Evolutionary conservation across 148 eudicot genomes (phyloP).

Genomic region (Diospyros lotus): DNA sequence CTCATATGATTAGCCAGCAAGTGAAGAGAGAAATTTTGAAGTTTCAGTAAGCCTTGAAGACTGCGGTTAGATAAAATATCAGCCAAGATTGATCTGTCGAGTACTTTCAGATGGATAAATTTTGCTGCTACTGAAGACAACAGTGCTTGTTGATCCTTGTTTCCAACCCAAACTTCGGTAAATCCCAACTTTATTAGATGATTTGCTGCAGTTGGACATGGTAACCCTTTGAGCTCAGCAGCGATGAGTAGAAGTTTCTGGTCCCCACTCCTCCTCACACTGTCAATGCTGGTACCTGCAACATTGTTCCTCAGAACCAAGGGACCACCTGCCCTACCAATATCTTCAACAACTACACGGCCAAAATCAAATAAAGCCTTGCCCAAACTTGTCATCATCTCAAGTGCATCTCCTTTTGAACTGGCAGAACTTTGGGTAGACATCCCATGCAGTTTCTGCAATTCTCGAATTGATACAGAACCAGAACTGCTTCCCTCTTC

Average conservation of each 20-base stretch:
- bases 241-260: slow-evolving; percentile 43
- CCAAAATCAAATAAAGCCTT: slow-evolving; percentile 91
- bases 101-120: slow-evolving; percentile 64
- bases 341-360: slow-evolving; percentile 94
- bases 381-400: slow-evolving; percentile 81
- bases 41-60: slow-evolving; percentile 58
- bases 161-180: slow-evolving; percentile 87
- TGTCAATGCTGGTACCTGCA: slow-evolving; percentile 29
- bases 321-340: slow-evolving; percentile 75
- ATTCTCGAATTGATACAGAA: slow-evolving; percentile 37
- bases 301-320: slow-evolving; percentile 43
- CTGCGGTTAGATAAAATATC: slow-evolving; percentile 43
- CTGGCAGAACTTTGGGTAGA: slow-evolving; percentile 40
- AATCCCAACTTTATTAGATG: slow-evolving; percentile 54
- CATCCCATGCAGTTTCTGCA: slow-evolving; percentile 51
- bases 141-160: slow-evolving; percentile 67
- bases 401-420: slow-evolving; percentile 93
- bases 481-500: slow-evolving; percentile 35
- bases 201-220: slow-evolving; percentile 77
- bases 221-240: slow-evolving; percentile 80
- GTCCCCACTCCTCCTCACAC: slow-evolving; percentile 35
- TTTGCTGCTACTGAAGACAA: slow-evolving; percentile 70
- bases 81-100: slow-evolving; percentile 71
- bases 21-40: slow-evolving; percentile 60
- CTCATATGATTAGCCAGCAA: slow-evolving; percentile 73